Evolutionary conservation across 1,284 basidiomycete genomes (phyloP), one percentile per base, ranked within the genome.

Genomic region (Laetiporus sulphureus): DNA sequence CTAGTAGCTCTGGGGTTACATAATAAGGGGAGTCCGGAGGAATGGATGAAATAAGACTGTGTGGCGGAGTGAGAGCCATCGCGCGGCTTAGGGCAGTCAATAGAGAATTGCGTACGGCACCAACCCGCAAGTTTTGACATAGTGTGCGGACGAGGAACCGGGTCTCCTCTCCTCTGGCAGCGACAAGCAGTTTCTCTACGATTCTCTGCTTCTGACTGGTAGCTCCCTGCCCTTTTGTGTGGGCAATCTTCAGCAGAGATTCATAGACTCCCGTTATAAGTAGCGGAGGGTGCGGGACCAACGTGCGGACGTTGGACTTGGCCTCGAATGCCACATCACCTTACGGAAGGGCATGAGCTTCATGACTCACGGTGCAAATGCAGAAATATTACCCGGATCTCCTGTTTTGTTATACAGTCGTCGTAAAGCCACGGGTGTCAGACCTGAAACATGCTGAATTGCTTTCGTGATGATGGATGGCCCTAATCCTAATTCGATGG

Each of bases 311-410:
- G 49, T 80, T 90, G 3, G 78, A 79, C 61, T 88, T 91, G 5
- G 90, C 89, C 47, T 80, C 76, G 54, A 81, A 91, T 2, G 91
- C 91, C 7, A 92, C 87, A 55, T 94, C 91, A 0, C 89, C 81
- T 61, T 31, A 13, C 16, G 33, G 29, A 38, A 37, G 38, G 20
- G 21, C 36, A 25, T 46, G 24, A 21, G 25, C 38, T 24, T 36
- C 24, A 34, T 27, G 32, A 24, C 24, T 35, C 31, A 16, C 40
- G 21, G 6, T 21, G 31, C 32, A 16, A 30, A 21, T 35, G 20
- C 38, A 31, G 32, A 25, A 27, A 34, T 27, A 48, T 54, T 38
- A 58, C 63, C 64, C 39, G 79, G 74, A 61, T 91, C 87, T 13
- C 88, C 87, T 32, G 65, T 73, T n/a, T 63, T 58, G 39, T 72